Conservation (phyloP, 106 monocot species). For the Alisma plantagoaquatica region DNA sequence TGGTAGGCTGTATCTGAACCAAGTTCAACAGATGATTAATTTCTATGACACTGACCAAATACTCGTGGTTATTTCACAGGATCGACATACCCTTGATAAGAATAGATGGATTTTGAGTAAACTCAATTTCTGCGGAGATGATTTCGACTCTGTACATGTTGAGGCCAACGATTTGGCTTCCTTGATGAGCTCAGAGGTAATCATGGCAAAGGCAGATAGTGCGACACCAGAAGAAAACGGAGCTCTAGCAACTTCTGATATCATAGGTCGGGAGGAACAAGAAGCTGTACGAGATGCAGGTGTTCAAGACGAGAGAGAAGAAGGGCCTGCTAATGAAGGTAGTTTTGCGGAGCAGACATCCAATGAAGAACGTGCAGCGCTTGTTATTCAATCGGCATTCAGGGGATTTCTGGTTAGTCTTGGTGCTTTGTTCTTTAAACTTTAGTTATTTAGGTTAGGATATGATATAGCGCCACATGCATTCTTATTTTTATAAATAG, state of each 20-base stretch:
- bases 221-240: slow-evolving; percentile 9
- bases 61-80: slow-evolving; percentile 14
- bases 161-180: slow-evolving; percentile 27
- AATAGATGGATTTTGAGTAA: slow-evolving; percentile 39
- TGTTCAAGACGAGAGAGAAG: slow-evolving; percentile 18
- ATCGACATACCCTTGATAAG: slow-evolving; percentile 23
- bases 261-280: no score
- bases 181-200: slow-evolving; percentile 16
- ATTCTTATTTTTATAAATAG: background rate
- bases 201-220: slow-evolving; percentile 10
- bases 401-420: slow-evolving; percentile 48
- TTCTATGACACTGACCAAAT: background rate
- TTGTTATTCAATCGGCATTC: slow-evolving; percentile 54
- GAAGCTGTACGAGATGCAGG: no score
- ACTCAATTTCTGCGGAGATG: no score
- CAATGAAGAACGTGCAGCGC: slow-evolving; percentile 36
- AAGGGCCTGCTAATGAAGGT: slow-evolving; percentile 1
- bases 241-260: background rate
- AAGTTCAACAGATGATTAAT: background rate
- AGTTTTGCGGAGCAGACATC: slow-evolving; percentile 1
- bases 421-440: background rate
- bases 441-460: background rate
- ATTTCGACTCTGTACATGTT: slow-evolving; percentile 21
- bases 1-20: background rate
- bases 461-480: background rate